Conservation (phyloP, 192 early-diverging fungal species). For the Coemansia sp. region DNA sequence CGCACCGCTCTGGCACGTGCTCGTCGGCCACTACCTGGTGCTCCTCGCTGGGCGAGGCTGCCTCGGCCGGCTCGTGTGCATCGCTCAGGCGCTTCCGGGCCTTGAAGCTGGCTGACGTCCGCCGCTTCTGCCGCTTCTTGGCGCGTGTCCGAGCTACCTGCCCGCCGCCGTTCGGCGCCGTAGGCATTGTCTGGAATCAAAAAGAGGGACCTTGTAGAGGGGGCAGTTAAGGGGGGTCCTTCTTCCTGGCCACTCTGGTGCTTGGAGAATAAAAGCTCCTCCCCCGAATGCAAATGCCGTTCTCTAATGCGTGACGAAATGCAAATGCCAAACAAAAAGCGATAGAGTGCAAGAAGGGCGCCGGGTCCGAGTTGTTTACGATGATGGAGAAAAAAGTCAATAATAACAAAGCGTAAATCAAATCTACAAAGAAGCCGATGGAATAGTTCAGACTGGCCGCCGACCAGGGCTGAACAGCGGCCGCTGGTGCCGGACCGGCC, state of each 20-base stretch:
- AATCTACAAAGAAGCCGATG: neutral
- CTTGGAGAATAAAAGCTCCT: neutral
- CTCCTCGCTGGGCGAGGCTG: neutral
- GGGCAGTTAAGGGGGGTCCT: too few relatives aligned
- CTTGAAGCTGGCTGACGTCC: neutral
- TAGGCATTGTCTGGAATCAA: neutral
- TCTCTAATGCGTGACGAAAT: neutral
- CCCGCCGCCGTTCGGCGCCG: neutral
- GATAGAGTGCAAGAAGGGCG: neutral
- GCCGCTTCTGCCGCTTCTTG: conserved; percentile 3
- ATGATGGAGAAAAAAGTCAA: neutral
- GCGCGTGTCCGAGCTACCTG: neutral
- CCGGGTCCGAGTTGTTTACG: too few relatives aligned
- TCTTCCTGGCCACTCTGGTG: too few relatives aligned
- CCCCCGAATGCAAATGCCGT: neutral
- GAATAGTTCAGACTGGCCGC: neutral
- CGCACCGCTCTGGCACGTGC: conserved; percentile 20
- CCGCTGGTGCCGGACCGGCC: neutral
- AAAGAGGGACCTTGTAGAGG: too few relatives aligned
- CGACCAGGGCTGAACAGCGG: neutral
- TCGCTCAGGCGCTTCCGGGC: neutral
- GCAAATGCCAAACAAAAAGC: neutral
- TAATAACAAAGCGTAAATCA: neutral
- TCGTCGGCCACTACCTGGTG: neutral
- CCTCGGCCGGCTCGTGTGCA: neutral